phyloP scores from a whole-genome alignment of 495 filamentous ascomycete species.

The Filosporella fistucella region DNA sequence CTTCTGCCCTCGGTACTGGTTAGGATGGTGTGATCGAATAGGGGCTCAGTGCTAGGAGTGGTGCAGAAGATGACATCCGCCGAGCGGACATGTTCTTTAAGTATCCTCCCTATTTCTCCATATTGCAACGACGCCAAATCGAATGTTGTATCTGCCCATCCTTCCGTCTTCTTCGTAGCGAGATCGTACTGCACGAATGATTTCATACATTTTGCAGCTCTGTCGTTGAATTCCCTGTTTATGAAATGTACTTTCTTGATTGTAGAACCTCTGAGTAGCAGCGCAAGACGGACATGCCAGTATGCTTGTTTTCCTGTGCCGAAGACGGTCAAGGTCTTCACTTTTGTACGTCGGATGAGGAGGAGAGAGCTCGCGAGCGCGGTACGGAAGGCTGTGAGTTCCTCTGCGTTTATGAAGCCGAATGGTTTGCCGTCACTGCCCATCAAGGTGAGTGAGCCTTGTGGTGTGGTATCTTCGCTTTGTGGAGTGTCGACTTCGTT shows the following conservation, averaged over 20 bases:
- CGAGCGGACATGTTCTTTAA: conserved; percentile 61
- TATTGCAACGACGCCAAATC: conserved; percentile 50
- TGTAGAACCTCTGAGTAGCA: conserved; percentile 66
- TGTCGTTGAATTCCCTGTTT: conserved; percentile 62
- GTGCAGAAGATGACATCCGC: conserved; percentile 78
- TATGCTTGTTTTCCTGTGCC: conserved; percentile 89
- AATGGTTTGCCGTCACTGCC: conserved; percentile 58
- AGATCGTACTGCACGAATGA: conserved; percentile 49
- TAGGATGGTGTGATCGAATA: conserved; percentile 50
- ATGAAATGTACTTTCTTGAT: conserved; percentile 77
- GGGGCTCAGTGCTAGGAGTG: conserved; percentile 39
- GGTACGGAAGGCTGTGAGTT: conserved; percentile 90
- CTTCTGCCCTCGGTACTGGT: conserved; percentile 64
- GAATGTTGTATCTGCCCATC: conserved; percentile 48
- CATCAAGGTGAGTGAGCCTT: conserved; percentile 75
- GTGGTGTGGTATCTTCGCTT: conserved; percentile 53
- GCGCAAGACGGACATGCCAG: conserved; percentile 84
- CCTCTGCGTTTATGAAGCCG: conserved; percentile 78
- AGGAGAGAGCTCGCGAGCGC: conserved; percentile 76
- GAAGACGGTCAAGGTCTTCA: conserved; percentile 76
- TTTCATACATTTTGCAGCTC: conserved; percentile 48
- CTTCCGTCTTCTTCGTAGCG: conserved; percentile 47
- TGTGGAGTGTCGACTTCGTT: conserved; percentile 20
- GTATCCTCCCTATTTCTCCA: conserved; percentile 61
- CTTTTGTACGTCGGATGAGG: conserved; percentile 61